Percentiles rank a stretch among this genome's conserved stretches.
These are phyloP conservation scores for Eruca vesicaria DNA, from an alignment of 441 rosid genomes.

Conservation along the genomic window DNA sequence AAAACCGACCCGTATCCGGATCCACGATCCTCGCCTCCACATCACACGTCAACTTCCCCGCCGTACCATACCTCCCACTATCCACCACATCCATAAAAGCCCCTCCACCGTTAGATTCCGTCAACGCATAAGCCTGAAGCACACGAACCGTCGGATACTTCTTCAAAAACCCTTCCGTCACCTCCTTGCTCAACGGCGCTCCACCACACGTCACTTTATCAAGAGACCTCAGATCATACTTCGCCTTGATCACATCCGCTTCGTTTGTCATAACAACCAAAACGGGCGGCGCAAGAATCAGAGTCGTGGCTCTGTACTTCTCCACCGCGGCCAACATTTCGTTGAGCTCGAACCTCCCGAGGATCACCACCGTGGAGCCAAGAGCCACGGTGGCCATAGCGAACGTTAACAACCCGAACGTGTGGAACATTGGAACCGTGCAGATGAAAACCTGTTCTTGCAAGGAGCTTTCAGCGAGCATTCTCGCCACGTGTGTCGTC, in stretches of 20 bases:
- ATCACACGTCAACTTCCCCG: constrained; percentile 59
- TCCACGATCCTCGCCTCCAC: constrained; percentile 79
- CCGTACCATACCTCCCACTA: constrained; percentile 72
- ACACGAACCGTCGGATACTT: constrained; percentile 55
- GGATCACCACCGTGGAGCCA: constrained; percentile 64
- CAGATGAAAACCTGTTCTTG: constrained; percentile 45
- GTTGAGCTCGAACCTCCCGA: constrained; percentile 65
- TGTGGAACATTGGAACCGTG: constrained; percentile 89
- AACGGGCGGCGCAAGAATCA: constrained; percentile 79
- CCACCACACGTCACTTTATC: constrained; percentile 60
- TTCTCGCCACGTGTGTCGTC: constrained; percentile 58
- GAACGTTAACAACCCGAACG: constrained; percentile 68
- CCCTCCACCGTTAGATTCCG: constrained; percentile 73
- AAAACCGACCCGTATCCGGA: constrained; percentile 46
- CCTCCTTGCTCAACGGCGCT: constrained; percentile 83
- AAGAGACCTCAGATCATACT: constrained; percentile 68
- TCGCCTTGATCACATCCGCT: constrained; percentile 46
- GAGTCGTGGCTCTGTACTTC: constrained; percentile 47
- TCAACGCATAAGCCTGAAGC: constrained; percentile 77
- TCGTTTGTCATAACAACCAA: constrained; percentile 61
- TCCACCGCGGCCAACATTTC: constrained; percentile 56
- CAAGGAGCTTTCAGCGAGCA: constrained; percentile 36
- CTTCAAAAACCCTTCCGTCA: constrained; percentile 63
- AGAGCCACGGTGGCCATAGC: constrained; percentile 60
- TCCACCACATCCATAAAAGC: constrained; percentile 60